Percentiles rank a stretch among this genome's conserved stretches.
Conservation (phyloP, 768 basidiomycete genomes). For the Naematelia encephala region DNA sequence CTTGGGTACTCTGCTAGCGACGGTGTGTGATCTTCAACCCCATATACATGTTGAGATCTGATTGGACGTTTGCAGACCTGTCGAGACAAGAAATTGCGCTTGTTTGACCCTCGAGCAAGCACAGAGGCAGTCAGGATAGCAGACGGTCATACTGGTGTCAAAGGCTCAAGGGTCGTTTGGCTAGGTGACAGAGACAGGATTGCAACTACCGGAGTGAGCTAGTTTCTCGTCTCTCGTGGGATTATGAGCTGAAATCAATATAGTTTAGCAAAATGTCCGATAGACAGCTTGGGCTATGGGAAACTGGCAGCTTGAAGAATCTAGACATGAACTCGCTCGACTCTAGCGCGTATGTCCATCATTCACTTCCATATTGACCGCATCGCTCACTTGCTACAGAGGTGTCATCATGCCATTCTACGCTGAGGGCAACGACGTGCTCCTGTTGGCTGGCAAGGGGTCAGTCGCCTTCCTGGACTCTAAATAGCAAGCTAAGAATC, state of each 20-base stretch:
- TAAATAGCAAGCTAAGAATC: not conserved
- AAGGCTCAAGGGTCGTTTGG: constrained; percentile 83
- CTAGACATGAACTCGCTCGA: constrained; percentile 77
- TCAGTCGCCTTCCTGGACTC: constrained; percentile 45
- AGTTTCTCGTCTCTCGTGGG: not conserved
- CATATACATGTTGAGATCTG: not conserved
- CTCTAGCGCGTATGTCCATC: constrained; percentile 61
- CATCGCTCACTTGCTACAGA: constrained; percentile 24
- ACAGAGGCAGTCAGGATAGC: constrained; percentile 73
- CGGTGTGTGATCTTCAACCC: constrained; percentile 48
- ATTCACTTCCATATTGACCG: not conserved
- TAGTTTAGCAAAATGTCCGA: constrained; percentile 93
- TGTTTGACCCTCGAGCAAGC: constrained; percentile 86
- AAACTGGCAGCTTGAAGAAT: constrained; percentile 69
- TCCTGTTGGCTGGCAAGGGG: constrained; percentile 92
- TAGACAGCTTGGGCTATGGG: constrained; percentile 86
- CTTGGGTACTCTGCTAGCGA: constrained; percentile 75
- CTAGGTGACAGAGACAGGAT: constrained; percentile 84
- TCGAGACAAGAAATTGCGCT: constrained; percentile 82
- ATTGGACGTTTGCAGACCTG: constrained; percentile 58
- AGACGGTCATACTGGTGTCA: constrained; percentile 90
- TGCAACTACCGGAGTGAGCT: constrained; percentile 73
- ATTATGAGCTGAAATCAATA: not conserved
- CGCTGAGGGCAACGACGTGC: constrained; percentile 79
- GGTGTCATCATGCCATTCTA: constrained; percentile 98